Percentiles rank a stretch among this genome's conserved stretches.
Conservation (phyloP, 495 filamentous ascomycete species). For the Hypomontagnella submonticulosa region DNA sequence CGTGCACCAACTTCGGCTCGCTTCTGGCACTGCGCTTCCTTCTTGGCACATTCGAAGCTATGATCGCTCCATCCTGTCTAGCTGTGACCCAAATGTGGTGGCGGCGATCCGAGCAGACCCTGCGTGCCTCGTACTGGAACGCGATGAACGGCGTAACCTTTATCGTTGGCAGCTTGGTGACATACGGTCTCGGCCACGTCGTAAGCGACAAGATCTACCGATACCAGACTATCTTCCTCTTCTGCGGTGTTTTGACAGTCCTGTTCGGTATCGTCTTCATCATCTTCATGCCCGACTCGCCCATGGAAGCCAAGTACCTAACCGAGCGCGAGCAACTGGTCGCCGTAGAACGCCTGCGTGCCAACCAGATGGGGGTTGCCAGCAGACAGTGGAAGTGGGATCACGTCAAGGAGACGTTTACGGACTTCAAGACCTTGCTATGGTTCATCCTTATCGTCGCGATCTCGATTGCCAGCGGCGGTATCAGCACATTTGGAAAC, state of each 20-base stretch:
- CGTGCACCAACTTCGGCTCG: constrained; percentile 56
- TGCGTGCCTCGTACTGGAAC: constrained; percentile 63
- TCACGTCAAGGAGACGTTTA: constrained; percentile 66
- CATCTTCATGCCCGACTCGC: constrained; percentile 68
- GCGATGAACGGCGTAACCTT: constrained; percentile 63
- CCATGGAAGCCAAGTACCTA: constrained; percentile 68
- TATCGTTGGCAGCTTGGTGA: constrained; percentile 62
- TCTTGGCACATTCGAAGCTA: constrained; percentile 56
- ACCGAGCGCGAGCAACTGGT: constrained; percentile 67
- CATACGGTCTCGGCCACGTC: constrained; percentile 71
- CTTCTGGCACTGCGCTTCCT: constrained; percentile 58
- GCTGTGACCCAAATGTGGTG: constrained; percentile 69
- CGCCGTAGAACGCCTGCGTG: constrained; percentile 65
- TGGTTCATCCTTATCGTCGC: constrained; percentile 71
- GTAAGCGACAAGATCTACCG: constrained; percentile 61
- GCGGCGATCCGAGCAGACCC: constrained; percentile 62
- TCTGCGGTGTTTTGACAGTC: constrained; percentile 61
- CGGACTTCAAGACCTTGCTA: constrained; percentile 73
- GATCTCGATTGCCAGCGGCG: constrained; percentile 59
- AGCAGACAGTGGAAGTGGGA: constrained; percentile 57
- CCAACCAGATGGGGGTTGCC: constrained; percentile 60
- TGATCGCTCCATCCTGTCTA: constrained; percentile 60
- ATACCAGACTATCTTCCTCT: constrained; percentile 71
- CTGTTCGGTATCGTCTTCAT: constrained; percentile 51
- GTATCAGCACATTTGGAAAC: constrained; percentile 72